Conservation (phyloP, 805 yeast species). For the Ogataea paraovalis region DNA sequence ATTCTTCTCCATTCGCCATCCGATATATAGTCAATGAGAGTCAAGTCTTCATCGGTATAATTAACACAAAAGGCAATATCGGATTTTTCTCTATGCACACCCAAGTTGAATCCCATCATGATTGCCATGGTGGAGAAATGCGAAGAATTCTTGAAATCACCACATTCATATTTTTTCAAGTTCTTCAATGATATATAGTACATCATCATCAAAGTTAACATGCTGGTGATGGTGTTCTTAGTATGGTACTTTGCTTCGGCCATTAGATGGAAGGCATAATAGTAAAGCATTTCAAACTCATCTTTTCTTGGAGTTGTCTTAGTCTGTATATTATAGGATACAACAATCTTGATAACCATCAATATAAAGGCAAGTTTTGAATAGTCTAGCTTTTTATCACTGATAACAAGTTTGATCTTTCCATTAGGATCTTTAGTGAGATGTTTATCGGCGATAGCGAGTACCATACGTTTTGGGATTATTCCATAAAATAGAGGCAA, state of each 20-base stretch:
- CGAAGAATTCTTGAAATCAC: constrained; percentile 15
- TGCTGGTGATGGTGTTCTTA: constrained; percentile 16
- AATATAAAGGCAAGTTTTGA: constrained; percentile 21
- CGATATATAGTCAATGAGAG: constrained; percentile 10
- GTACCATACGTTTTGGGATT: constrained; percentile 14
- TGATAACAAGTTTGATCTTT: constrained; percentile 8
- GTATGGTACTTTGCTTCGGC: constrained; percentile 13
- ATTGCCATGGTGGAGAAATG: constrained; percentile 16
- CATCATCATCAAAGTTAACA: constrained; percentile 16
- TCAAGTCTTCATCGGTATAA: neutral
- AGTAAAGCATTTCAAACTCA: constrained; percentile 16
- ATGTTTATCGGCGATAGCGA: constrained; percentile 6
- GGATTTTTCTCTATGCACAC: constrained; percentile 15
- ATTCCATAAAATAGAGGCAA: constrained; percentile 10
- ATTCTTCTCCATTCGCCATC: constrained; percentile 17
- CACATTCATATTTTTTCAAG: constrained; percentile 15
- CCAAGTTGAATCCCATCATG: constrained; percentile 20
- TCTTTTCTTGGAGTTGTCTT: neutral
- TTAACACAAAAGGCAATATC: neutral
- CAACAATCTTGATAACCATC: constrained; percentile 8
- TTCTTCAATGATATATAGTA: constrained; percentile 17
- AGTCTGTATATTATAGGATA: constrained; percentile 1
- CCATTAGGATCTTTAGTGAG: constrained; percentile 9
- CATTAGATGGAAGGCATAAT: constrained; percentile 15
- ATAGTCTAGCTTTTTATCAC: constrained; percentile 16